Evolutionary conservation across 345 rosid species (phyloP), one percentile per base, ranked within the genome.

Genomic region (Syzygium oleosum): DNA sequence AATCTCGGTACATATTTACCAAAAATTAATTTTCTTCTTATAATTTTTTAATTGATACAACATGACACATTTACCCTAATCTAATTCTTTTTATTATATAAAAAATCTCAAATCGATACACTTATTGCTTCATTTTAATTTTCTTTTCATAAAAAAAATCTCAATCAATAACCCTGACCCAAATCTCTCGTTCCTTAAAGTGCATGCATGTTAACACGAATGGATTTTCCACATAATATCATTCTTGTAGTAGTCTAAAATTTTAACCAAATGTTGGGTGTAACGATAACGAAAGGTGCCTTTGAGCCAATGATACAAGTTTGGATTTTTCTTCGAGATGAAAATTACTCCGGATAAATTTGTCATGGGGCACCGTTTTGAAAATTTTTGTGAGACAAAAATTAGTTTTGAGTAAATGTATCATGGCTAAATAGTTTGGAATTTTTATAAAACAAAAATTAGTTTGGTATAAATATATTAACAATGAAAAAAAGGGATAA

Each of bases 81-180:
- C 1, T 0, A 31, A 65, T 65, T 31, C 21, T 31, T 25, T 5
- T 58, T 12, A 25, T 25, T 58, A 23, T 25, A 25, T 23, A 58
- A 2, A 58, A 58, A 58, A 1, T 23, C 61, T 0, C 5, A 23
- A 56, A 56, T 1, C 0, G 1, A 0, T 3, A 23, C n/a, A 23
- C 7, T 43, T 43, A 43, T 43, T 43, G 1, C 46, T 43, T 43
- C 46, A 43, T 43, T 52, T 61, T 61, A 61, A n/a, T 5, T 61
- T 12, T 61, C 0, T 0, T 61, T 8, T 61, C 68, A 61, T 4
- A n/a, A 52, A n/a, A 63, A 61, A 63, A 61, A 63, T n/a, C 29
- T 27, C 63, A 58, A 10, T 12, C 25, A 11, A 58, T 58, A 25
- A 13, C 63, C n/a, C 1, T 25, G 0, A 58, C 29, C 17, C 43